Evolutionary conservation across 306 rosid species (phyloP).

Genomic region (Prosopis cineraria): DNA sequence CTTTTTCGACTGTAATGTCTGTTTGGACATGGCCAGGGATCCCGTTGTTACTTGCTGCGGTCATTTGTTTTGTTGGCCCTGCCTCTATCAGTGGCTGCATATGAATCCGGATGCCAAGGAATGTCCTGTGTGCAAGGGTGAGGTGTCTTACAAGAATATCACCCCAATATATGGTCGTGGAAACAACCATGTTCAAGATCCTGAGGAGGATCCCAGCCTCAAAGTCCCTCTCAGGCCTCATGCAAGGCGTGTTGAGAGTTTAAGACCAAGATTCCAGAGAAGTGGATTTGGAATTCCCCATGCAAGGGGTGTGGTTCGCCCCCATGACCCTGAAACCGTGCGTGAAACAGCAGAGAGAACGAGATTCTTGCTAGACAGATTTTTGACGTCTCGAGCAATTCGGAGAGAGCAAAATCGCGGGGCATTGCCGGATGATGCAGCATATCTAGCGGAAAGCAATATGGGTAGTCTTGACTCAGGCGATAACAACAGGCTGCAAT

Average conservation of each 20-base stretch:
- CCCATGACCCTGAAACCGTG: conserved; percentile 35
- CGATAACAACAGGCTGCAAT: conserved; percentile 43
- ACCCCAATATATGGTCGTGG: conserved; percentile 95
- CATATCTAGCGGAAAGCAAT: conserved; percentile 43
- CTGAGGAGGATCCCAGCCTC: conserved; percentile 71
- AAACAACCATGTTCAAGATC: conserved; percentile 38
- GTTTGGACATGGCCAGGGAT: conserved; percentile 76
- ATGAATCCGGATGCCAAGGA: conserved; percentile 82
- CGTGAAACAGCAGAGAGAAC: conserved; percentile 50
- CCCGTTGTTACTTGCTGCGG: conserved; percentile 98
- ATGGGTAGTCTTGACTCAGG: conserved; percentile 32
- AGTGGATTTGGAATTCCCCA: conserved; percentile 63
- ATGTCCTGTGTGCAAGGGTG: conserved; percentile 97
- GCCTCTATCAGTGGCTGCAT: conserved; percentile 85
- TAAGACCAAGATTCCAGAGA: conserved; percentile 78
- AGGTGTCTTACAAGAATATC: conserved; percentile 64
- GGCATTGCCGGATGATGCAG: conserved; percentile 40
- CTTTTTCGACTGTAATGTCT: conserved; percentile 71
- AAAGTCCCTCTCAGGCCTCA: conserved; percentile 82
- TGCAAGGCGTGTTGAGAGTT: conserved; percentile 82
- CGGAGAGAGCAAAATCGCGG: conserved; percentile 54
- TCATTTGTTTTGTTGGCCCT: conserved; percentile 94
- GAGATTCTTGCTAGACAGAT: conserved; percentile 48
- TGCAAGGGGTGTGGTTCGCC: conserved; percentile 52
- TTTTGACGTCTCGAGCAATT: conserved; percentile 52